phyloP scores from a whole-genome alignment of 2,329 filamentous ascomycete species.

The Dactylellina drechsleri region DNA sequence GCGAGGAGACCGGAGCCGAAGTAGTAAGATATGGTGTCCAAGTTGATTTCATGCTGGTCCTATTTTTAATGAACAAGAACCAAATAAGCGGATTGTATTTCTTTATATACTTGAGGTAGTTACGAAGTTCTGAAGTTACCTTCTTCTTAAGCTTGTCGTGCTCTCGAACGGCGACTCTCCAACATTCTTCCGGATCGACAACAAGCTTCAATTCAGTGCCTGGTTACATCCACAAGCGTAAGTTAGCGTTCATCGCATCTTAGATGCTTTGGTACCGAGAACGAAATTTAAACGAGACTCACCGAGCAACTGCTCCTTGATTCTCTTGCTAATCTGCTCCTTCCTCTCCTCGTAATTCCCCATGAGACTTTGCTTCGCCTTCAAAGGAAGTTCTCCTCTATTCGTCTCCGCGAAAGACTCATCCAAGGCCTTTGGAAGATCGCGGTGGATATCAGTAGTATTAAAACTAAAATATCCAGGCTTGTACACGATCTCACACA shows the following conservation, averaged over 20 bases:
- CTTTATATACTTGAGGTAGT: background rate
- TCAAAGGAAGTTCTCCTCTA: conserved; percentile 25
- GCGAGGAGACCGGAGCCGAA: conserved; percentile 25
- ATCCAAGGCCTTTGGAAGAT: conserved; percentile 31
- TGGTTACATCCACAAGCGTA: conserved; percentile 7
- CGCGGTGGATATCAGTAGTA: conserved; percentile 9
- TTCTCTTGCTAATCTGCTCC: conserved; percentile 18
- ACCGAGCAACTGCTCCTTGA: conserved; percentile 46
- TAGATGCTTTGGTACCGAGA: background rate
- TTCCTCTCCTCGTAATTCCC: conserved; percentile 21
- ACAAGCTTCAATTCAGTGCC: conserved; percentile 31
- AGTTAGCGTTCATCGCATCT: background rate
- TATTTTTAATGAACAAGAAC: background rate
- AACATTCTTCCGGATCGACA: conserved; percentile 32
- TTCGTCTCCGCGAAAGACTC: conserved; percentile 23
- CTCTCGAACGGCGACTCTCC: conserved; percentile 29
- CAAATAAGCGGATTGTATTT: background rate
- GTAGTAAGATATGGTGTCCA: conserved; percentile 25
- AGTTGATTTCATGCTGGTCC: conserved; percentile 28
- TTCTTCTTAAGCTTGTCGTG: conserved; percentile 44
- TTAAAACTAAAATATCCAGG: conserved; percentile 29
- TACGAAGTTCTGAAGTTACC: conserved; percentile 6
- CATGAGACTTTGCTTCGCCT: conserved; percentile 10
- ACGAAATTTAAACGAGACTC: background rate
- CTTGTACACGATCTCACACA: conserved; percentile 33